phyloP scores from a whole-genome alignment of 306 rosid genomes.

The Cicer bijugum region DNA sequence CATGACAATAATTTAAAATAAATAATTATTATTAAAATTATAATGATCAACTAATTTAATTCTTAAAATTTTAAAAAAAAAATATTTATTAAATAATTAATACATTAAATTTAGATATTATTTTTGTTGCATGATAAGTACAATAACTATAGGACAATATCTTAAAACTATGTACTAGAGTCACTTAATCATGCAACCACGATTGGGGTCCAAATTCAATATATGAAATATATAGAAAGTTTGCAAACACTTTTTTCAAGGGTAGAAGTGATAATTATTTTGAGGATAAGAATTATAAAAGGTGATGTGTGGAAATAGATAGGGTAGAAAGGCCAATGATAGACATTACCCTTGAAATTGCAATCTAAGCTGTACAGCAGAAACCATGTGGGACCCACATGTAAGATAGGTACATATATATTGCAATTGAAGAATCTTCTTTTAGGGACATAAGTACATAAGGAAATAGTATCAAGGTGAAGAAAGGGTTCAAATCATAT shows the following conservation, averaged over 20 bases:
- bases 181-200: too few species aligned
- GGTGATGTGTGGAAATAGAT: slow-evolving; percentile 40
- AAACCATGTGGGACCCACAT: slow-evolving; percentile 44
- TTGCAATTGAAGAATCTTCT: slow-evolving; percentile 43
- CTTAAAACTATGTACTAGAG: too few species aligned
- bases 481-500: slow-evolving; percentile 34
- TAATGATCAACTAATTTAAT: too few species aligned
- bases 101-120: too few species aligned
- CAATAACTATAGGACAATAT: too few species aligned
- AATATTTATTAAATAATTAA: too few species aligned
- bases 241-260: slow-evolving; percentile 9
- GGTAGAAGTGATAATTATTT: slow-evolving; percentile 32
- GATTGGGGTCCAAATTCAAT: too few species aligned
- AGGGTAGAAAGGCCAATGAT: slow-evolving; percentile 36
- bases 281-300: slow-evolving; percentile 42
- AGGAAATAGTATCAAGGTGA: slow-evolving; percentile 31
- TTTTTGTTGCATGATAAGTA: too few species aligned
- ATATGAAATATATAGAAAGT: neutral
- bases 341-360: slow-evolving; percentile 39
- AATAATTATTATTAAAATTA: too few species aligned
- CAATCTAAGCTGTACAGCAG: slow-evolving; percentile 48
- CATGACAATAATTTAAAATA: too few species aligned
- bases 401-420: slow-evolving; percentile 27
- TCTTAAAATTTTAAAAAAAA: too few species aligned
- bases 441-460: slow-evolving; percentile 31